These are phyloP conservation scores for Chenopodium formosanum DNA, from an alignment of 148 eudicot genomes.

Conservation along the genomic window DNA sequence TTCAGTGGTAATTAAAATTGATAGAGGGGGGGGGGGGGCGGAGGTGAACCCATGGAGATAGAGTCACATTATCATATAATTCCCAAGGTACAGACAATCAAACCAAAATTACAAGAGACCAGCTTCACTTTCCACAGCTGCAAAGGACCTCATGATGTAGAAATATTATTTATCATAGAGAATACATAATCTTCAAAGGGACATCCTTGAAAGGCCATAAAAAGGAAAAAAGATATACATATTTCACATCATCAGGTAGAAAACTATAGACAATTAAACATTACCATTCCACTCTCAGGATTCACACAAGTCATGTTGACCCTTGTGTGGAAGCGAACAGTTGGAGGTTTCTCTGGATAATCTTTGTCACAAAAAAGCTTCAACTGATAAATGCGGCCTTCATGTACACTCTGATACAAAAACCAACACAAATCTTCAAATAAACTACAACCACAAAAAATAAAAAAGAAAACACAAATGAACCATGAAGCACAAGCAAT, in stretches of 20 bases:
- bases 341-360: conserved; percentile 62
- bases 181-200: background rate
- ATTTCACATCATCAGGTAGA: conserved; percentile 1
- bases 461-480: background rate
- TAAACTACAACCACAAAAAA: background rate
- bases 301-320: conserved; percentile 62
- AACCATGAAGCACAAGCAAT: background rate
- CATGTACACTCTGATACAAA: conserved; percentile 50
- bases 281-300: conserved; percentile 48
- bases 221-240: background rate
- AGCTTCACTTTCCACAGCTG: background rate
- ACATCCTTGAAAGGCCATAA: background rate
- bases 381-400: conserved; percentile 59
- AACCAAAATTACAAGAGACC: background rate
- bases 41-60: too few relatives aligned
- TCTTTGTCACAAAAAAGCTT: conserved; percentile 66
- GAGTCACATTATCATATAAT: background rate
- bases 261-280: conserved; percentile 18
- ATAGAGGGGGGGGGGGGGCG: background rate
- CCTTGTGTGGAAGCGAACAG: conserved; percentile 54
- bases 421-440: conserved; percentile 8
- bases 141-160: background rate
- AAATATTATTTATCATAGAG: too few relatives aligned
- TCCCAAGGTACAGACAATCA: background rate
- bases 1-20: background rate